A percentile compares a stretch with the other conserved stretches of the same genome.
Conservation (phyloP, 257 asterid genomes). For the Ajuga chamaepitys region DNA sequence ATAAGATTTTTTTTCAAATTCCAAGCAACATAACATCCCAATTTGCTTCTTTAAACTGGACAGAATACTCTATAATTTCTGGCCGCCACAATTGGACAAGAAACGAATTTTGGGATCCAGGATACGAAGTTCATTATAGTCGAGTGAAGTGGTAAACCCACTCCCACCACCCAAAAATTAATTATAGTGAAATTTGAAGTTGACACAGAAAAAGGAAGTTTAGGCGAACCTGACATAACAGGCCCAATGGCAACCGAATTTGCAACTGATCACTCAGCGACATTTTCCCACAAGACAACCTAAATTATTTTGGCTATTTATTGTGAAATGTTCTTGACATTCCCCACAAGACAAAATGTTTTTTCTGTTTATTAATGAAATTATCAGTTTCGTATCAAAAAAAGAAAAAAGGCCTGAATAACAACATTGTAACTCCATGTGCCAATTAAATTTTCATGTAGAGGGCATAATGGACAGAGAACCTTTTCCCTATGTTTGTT, state of each 20-base stretch:
- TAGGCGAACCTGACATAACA: neutral
- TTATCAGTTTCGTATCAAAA: too few relatives aligned
- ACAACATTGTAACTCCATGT: slow-evolving; percentile 10
- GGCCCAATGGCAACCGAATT: neutral
- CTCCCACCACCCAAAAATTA: neutral
- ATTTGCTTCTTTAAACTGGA: neutral
- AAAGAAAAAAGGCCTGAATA: too few relatives aligned
- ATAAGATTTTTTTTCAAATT: neutral
- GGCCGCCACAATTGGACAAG: neutral
- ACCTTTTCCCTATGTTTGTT: neutral
- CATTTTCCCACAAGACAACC: neutral
- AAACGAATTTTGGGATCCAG: neutral
- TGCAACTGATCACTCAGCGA: neutral
- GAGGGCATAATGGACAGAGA: neutral
- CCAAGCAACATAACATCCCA: neutral
- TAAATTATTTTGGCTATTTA: neutral
- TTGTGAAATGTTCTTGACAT: neutral
- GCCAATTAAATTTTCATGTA: slow-evolving; percentile 4
- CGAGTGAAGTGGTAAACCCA: too few relatives aligned
- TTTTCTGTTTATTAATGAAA: too few relatives aligned
- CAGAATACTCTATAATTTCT: neutral
- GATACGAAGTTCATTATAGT: too few relatives aligned
- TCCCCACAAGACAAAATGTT: too few relatives aligned
- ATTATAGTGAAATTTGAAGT: neutral
- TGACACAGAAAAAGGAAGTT: neutral